These are phyloP conservation scores for Naganishia vaughanmartiniae DNA, from an alignment of 768 basidiomycete species.

Conservation along the genomic window DNA sequence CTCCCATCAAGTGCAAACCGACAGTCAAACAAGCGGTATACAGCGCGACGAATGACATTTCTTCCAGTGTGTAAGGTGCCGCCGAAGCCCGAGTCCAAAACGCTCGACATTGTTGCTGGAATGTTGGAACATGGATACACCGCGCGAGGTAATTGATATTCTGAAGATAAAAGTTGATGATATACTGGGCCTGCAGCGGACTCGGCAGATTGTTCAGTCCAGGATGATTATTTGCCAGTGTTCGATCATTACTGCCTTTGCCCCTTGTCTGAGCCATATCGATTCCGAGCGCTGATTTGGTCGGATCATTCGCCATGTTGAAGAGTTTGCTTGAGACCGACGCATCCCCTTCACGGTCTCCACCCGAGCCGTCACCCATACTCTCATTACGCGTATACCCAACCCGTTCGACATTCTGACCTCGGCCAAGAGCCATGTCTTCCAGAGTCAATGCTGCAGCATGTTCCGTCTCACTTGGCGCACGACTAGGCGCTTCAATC, in stretches of 20 bases:
- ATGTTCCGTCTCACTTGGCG: constrained; percentile 25
- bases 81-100: not conserved
- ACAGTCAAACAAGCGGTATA: constrained; percentile 20
- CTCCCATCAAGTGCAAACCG: constrained; percentile 29
- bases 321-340: not conserved
- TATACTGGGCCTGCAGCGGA: constrained; percentile 23
- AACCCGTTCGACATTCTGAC: constrained; percentile 11
- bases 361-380: not conserved
- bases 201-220: constrained; percentile 19
- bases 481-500: constrained; percentile 5
- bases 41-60: constrained; percentile 24
- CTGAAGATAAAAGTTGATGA: constrained; percentile 24
- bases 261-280: constrained; percentile 2
- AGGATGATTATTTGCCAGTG: constrained; percentile 1
- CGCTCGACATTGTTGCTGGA: constrained; percentile 17
- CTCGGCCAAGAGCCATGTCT: constrained; percentile 23
- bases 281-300: not conserved
- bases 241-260: not conserved
- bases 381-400: not conserved
- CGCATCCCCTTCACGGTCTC: not conserved
- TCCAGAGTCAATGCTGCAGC: constrained; percentile 23
- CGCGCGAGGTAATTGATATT: constrained; percentile 25
- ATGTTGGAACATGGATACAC: constrained; percentile 26
- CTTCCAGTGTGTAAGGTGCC: constrained; percentile 1
- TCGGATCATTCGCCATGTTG: not conserved